Conservation (phyloP, 768 basidiomycete genomes). For the Chiua virens region DNA sequence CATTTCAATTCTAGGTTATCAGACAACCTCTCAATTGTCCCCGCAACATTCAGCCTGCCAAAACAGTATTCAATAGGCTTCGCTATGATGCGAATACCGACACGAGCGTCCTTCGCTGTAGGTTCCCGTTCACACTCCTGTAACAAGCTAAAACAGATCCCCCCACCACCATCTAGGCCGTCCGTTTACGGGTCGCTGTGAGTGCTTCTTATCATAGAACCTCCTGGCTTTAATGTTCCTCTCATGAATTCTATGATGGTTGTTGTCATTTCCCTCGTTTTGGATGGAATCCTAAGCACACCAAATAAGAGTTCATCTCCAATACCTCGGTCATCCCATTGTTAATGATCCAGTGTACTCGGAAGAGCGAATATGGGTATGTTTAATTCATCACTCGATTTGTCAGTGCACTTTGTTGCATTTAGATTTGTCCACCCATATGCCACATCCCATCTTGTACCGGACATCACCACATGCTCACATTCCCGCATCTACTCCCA, state of each 20-base stretch:
- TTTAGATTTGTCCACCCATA: background rate
- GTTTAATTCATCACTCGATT: conserved; percentile 8
- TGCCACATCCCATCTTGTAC: background rate
- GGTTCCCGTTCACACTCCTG: background rate
- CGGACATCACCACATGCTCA: background rate
- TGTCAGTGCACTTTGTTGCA: background rate
- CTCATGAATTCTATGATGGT: background rate
- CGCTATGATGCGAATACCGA: conserved; percentile 78
- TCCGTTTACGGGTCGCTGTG: conserved; percentile 92
- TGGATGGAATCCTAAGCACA: conserved; percentile 58
- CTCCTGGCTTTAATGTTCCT: background rate
- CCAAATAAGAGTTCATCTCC: conserved; percentile 95
- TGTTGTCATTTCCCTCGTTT: conserved; percentile 2
- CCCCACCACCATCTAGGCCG: conserved; percentile 53
- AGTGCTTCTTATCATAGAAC: conserved; percentile 28
- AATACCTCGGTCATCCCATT: conserved; percentile 90
- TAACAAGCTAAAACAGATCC: conserved; percentile 2
- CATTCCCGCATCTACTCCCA: conserved; percentile 22
- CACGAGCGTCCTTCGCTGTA: conserved; percentile 87
- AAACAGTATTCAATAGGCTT: conserved; percentile 83
- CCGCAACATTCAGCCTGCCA: conserved; percentile 58
- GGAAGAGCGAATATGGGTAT: conserved; percentile 73
- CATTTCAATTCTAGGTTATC: background rate
- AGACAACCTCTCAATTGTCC: background rate
- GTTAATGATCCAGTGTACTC: conserved; percentile 96